Base-by-base conservation (phyloP, 2,329 filamentous ascomycete species). In the Pestalotiopsis sp. region DNA sequence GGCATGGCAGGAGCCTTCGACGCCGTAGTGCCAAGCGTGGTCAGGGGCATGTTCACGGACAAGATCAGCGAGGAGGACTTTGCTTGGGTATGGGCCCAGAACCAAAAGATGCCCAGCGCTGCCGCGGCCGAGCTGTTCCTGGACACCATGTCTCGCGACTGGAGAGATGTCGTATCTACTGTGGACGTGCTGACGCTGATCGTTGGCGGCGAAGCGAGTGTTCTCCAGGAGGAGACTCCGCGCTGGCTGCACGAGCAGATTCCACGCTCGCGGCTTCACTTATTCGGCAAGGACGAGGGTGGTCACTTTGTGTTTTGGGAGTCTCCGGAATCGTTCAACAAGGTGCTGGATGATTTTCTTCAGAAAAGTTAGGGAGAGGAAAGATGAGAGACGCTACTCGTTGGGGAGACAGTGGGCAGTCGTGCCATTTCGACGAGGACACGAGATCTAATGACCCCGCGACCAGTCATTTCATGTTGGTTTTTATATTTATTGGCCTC, bases 251-350 rank as follows among this genome's bases (percentile, higher is more conserved):
- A 74, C 25, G 66, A 69, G 23, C 73, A 79, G 67, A 78, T 80
- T 14, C 72, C 74, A 1, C 72, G 73, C 0, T 72, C 75, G 0
- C 67, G 75, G 69, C 5, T 72, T 2, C 72, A 73, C 45, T 70
- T 71, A 0, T 80, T 80, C 25, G 73, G 72, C 17, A 73, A 76
- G 36, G 74, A 74, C 13, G 77, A 80, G 65, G 73, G 75, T n/a
- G 77, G 75, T 59, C 79, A 79, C 65, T 79, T 76, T 65, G 71
- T 77, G 71, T 79, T 78, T 68, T 79, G 75, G 73, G 78, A 80
- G 70, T 79, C 78, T 56, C 73, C 77, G 2, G 72, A 73, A 13
- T 72, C 72, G 69, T 80, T 80, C 57, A 80, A 81, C 61, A 64
- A 66, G 17, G 65, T 77, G 2, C 74, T 80, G 9, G 73, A 78